Evolutionary conservation across 495 filamentous ascomycete genomes (phyloP).

Genomic region (Penicillium lagena): DNA sequence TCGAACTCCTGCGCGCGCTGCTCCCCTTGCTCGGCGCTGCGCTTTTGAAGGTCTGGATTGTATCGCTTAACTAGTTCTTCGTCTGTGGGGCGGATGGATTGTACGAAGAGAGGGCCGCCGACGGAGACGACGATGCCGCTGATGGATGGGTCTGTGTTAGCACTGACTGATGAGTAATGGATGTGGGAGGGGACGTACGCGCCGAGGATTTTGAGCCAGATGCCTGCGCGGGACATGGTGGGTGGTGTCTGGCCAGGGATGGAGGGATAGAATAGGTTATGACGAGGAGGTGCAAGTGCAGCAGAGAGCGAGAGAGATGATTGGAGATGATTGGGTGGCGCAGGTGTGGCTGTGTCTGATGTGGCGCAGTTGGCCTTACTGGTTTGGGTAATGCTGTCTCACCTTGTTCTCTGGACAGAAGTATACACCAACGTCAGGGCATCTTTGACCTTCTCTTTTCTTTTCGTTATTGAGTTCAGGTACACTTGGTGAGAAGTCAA

Average conservation of each 20-base stretch:
- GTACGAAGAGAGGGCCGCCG: conserved; percentile 80
- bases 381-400: too few relatives aligned
- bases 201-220: conserved; percentile 50
- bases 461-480: too few relatives aligned
- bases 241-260: not conserved
- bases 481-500: too few relatives aligned
- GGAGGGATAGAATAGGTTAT: conserved; percentile 2
- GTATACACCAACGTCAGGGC: too few relatives aligned
- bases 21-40: conserved; percentile 67
- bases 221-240: conserved; percentile 44
- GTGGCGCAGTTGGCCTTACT: not conserved
- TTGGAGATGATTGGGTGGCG: conserved; percentile 3
- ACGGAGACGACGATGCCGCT: conserved; percentile 65
- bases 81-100: conserved; percentile 75
- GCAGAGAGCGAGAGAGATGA: too few relatives aligned
- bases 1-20: conserved; percentile 78
- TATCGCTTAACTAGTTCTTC: conserved; percentile 91
- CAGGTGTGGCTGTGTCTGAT: conserved; percentile 8
- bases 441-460: not conserved
- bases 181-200: conserved; percentile 31
- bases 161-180: not conserved
- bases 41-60: conserved; percentile 86
- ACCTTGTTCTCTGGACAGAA: too few relatives aligned
- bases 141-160: conserved; percentile 7
- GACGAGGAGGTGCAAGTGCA: not conserved